Evolutionary conservation across 768 basidiomycete genomes (phyloP).

Genomic region (Tylopilus rubrobrunneus): DNA sequence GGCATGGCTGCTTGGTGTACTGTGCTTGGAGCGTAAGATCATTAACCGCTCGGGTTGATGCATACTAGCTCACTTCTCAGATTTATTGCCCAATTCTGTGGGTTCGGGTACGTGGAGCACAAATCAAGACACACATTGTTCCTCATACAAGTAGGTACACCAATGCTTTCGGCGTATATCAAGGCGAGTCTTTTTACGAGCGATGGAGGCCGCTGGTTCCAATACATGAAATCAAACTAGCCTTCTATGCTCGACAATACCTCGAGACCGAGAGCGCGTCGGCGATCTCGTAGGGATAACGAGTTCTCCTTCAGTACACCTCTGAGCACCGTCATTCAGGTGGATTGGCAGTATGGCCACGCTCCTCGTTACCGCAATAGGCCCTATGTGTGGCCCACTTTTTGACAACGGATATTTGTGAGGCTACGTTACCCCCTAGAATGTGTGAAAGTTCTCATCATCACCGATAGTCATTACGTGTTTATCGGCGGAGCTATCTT

Average conservation of each 20-base stretch:
- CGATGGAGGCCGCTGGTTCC: neutral
- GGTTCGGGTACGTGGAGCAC: slow-evolving; percentile 18
- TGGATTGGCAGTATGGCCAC: slow-evolving; percentile 25
- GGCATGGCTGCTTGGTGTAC: slow-evolving; percentile 25
- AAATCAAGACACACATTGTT: too few species aligned
- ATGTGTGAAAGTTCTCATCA: neutral
- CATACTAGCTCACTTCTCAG: slow-evolving; percentile 6
- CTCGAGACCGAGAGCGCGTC: slow-evolving; percentile 21
- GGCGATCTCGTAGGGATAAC: slow-evolving; percentile 20
- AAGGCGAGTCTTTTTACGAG: slow-evolving; percentile 6
- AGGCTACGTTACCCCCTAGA: neutral
- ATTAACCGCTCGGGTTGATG: neutral
- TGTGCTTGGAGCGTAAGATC: slow-evolving; percentile 23
- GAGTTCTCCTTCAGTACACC: too few species aligned
- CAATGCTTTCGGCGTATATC: slow-evolving; percentile 27
- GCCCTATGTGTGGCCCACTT: slow-evolving; percentile 23
- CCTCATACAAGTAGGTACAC: slow-evolving; percentile 12
- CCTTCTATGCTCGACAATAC: slow-evolving; percentile 21
- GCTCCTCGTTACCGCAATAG: slow-evolving; percentile 17
- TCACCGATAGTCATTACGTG: slow-evolving; percentile 10
- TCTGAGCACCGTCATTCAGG: slow-evolving; percentile 1
- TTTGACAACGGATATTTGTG: slow-evolving; percentile 29
- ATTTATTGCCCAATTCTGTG: slow-evolving; percentile 25
- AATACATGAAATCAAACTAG: neutral
- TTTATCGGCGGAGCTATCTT: slow-evolving; percentile 25